Percentiles rank a stretch among this genome's conserved stretches.
Evolutionary conservation across 495 filamentous ascomycete genomes (phyloP).

Genomic region (Podospora tetraspora): DNA sequence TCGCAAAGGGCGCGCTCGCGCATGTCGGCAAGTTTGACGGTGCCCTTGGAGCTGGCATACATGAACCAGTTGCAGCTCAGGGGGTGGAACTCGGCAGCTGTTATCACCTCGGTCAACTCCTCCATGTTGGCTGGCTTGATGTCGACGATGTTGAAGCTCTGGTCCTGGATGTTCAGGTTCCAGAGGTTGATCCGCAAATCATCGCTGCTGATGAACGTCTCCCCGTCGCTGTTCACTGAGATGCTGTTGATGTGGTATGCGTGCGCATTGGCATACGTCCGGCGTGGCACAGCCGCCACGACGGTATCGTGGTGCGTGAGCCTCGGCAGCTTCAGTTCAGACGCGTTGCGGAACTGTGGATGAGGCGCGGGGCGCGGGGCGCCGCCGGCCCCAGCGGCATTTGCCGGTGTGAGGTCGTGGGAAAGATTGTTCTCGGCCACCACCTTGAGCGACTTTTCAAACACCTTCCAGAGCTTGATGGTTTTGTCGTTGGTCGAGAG

Average conservation of each 20-base stretch:
- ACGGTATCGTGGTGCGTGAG: constrained; percentile 98
- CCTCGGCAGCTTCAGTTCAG: constrained; percentile 83
- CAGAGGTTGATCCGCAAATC: constrained; percentile 96
- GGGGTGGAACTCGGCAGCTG: constrained; percentile 95
- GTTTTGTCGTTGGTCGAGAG: constrained; percentile 99
- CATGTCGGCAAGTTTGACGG: constrained; percentile 99
- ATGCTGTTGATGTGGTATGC: constrained; percentile 99
- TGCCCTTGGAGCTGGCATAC: constrained; percentile 99
- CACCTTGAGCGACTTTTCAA: constrained; percentile 97
- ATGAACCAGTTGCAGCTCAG: constrained; percentile 99
- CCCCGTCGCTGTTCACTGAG: constrained; percentile 97
- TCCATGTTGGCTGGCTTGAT: constrained; percentile 99
- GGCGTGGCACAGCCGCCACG: constrained; percentile 88
- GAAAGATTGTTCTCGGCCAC: constrained; percentile 98
- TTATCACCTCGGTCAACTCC: constrained; percentile 97
- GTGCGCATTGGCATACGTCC: constrained; percentile 96
- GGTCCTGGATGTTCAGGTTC: constrained; percentile 98
- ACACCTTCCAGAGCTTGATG: constrained; percentile 99
- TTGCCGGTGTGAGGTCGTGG: constrained; percentile 82
- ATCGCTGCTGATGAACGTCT: constrained; percentile 98
- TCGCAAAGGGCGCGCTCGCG: constrained; percentile 92
- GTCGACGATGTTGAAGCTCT: constrained; percentile 99
- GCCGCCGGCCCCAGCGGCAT: constrained; percentile 66
- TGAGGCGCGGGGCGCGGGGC: constrained; percentile 62
- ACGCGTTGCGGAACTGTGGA: constrained; percentile 70